Evolutionary conservation across 306 rosid species (phyloP), one percentile per base, ranked within the genome.

Genomic region (Acacia acuminata): DNA sequence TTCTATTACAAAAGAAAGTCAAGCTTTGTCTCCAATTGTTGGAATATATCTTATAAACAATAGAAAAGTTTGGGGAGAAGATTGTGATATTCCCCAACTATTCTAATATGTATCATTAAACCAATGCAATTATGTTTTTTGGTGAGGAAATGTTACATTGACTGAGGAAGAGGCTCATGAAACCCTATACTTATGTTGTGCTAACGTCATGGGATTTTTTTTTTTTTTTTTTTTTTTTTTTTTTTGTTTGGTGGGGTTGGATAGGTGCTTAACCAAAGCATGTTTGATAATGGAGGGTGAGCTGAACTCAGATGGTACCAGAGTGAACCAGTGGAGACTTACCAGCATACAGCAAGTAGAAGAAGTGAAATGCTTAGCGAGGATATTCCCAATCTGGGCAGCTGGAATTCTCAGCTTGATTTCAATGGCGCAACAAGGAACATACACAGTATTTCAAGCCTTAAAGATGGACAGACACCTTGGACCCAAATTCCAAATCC

Each of bases 401-500:
- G 75, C 97, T 2, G 91, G 93, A 3, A 79, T 86, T 43, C 80
- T 91, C 5, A 82, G 90, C 77, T 77, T 93, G 1, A 65, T 58
- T 4, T 15, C 94, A 32, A 34, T 85, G 15, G 12, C 55, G 22
- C 95, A 93, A 44, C 92, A 88, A 60, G 83, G 82, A 44, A 94
- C 95, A 44, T 88, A 91, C 30, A 79, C 81, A 0, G 44, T 93
- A n/a, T 88, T 85, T 15, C 98, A 94, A 79, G 97, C 97, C 63
- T 20, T 91, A 10, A 85, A 85, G 80, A 94, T 94, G 97, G 85
- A 90, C 68, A 87, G 97, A 13, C 92, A 83, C 77, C 25, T 94
- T 0, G 97, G 98, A 14, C 90, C 87, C 27, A 84, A 82, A 2
- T 90, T 95, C 73, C 82, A 91, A 80, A 81, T 94, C 76, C 98